Percentiles rank a stretch among this genome's conserved stretches.
Conservation (phyloP, 1,284 basidiomycete species). For the Pascua guehoae region DNA sequence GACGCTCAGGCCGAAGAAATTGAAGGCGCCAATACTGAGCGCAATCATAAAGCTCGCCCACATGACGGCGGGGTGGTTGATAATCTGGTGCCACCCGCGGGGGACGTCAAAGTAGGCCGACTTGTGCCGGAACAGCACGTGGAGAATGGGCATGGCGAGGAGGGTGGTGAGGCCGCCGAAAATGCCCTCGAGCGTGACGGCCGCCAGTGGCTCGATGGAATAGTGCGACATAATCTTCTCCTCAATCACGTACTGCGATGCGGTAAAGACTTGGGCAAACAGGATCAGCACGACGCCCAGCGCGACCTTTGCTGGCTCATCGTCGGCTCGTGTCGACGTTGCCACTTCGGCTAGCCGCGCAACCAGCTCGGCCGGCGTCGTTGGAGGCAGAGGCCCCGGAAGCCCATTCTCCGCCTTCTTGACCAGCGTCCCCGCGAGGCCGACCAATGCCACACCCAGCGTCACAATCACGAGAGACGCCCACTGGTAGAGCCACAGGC, state of each 20-base stretch:
- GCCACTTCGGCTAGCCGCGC: conserved; percentile 1
- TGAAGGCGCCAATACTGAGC: conserved; percentile 85
- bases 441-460: conserved; percentile 83
- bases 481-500: conserved; percentile 60
- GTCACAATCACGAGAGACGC: conserved; percentile 85
- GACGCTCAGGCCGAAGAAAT: conserved; percentile 90
- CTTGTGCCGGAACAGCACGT: conserved; percentile 57
- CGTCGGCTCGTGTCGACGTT: conserved; percentile 22
- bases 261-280: conserved; percentile 82
- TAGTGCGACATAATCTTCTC: conserved; percentile 88
- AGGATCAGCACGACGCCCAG: conserved; percentile 80
- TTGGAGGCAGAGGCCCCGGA: not conserved
- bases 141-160: conserved; percentile 45
- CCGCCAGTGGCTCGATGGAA: conserved; percentile 83
- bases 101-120: conserved; percentile 88
- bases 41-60: conserved; percentile 75
- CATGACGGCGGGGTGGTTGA: conserved; percentile 71
- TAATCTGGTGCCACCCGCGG: conserved; percentile 85
- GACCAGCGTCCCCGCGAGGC: conserved; percentile 81
- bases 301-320: conserved; percentile 46
- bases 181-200: conserved; percentile 90
- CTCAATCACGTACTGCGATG: conserved; percentile 65
- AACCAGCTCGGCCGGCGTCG: conserved; percentile 1
- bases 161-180: conserved; percentile 72
- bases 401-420: conserved; percentile 42